Conservation (phyloP, 768 basidiomycete species). For the Termitomyces heimii region DNA sequence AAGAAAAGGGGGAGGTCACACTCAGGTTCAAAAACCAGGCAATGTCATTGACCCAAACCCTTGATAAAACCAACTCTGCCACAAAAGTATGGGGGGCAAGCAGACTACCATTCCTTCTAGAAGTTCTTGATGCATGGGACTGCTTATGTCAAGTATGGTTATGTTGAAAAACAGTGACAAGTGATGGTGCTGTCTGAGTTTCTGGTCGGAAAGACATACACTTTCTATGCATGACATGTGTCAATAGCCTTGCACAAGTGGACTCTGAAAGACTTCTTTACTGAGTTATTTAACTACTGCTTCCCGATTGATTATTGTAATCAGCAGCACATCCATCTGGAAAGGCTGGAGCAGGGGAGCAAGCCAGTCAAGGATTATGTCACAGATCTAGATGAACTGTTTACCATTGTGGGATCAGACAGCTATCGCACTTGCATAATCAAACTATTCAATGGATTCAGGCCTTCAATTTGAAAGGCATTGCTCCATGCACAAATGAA, state of each 20-base stretch:
- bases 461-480: neutral
- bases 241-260: neutral
- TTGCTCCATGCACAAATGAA: neutral
- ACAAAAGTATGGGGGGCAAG: neutral
- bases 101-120: neutral
- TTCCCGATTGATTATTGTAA: neutral
- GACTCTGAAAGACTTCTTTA: neutral
- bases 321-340: neutral
- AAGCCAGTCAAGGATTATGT: neutral
- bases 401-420: neutral
- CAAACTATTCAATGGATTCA: neutral
- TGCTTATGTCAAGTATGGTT: neutral
- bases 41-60: too few relatives aligned
- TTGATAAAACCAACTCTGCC: neutral
- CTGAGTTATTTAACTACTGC: neutral
- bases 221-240: neutral
- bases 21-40: too few relatives aligned
- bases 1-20: too few relatives aligned
- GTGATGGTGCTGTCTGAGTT: neutral
- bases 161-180: neutral
- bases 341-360: neutral
- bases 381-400: neutral
- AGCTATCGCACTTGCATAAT: neutral
- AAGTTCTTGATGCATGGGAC: too few relatives aligned
- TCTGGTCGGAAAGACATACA: neutral